These are phyloP conservation scores for Huntiella savannae DNA, from an alignment of 2,329 filamentous ascomycete species.

Conservation along the genomic window DNA sequence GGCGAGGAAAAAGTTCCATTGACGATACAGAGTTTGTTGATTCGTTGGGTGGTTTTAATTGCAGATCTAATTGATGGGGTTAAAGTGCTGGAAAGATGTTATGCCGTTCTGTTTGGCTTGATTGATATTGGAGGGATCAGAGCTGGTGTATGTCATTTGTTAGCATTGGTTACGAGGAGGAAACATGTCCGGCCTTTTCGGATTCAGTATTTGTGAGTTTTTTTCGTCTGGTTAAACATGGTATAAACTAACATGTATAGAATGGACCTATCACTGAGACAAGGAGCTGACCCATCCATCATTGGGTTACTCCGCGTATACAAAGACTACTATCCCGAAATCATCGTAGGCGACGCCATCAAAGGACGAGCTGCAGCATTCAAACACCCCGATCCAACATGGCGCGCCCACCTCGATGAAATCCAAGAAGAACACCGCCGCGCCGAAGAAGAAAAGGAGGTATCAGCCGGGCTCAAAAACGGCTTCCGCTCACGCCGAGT, in stretches of 20 bases:
- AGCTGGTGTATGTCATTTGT: conserved; percentile 46
- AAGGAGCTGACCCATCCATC: conserved; percentile 54
- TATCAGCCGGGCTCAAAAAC: conserved; percentile 2
- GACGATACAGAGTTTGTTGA: conserved; percentile 47
- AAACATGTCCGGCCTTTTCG: conserved; percentile 71
- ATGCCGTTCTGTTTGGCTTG: conserved; percentile 61
- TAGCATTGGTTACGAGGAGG: conserved; percentile 60
- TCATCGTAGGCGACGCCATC: conserved; percentile 54
- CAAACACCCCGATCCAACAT: conserved; percentile 56
- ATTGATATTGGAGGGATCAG: conserved; percentile 63
- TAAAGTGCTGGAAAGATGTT: conserved; percentile 45
- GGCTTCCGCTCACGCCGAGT: conserved; percentile 23
- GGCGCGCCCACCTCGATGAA: conserved; percentile 47
- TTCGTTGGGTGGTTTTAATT: conserved; percentile 63
- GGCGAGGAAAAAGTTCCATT: conserved; percentile 57
- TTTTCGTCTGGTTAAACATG: neutral
- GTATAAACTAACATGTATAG: conserved; percentile 18
- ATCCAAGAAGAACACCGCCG: conserved; percentile 41
- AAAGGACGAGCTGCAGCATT: conserved; percentile 42
- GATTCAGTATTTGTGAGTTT: conserved; percentile 51
- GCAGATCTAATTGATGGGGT: conserved; percentile 51
- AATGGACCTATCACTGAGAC: conserved; percentile 37
- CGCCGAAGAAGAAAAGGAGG: conserved; percentile 24
- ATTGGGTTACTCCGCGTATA: conserved; percentile 61
- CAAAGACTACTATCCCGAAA: conserved; percentile 81